Conservation (phyloP, 2,329 filamentous ascomycete species). For the Diaporthe citri region DNA sequence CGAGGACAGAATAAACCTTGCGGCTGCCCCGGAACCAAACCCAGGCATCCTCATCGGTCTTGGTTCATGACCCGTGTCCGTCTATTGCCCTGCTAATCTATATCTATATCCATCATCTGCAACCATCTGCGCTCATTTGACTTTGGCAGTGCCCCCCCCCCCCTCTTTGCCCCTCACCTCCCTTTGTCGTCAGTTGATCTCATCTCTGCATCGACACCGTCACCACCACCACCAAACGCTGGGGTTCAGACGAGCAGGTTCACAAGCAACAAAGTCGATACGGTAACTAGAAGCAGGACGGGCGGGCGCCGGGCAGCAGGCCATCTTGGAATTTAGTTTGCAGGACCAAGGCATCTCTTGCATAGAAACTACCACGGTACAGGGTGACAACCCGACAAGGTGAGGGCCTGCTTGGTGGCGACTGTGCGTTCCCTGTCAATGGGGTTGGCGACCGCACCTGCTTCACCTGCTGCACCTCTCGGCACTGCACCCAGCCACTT, state of each 20-base stretch:
- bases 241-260: not conserved
- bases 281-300: not conserved
- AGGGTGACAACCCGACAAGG: conserved; percentile 22
- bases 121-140: not conserved
- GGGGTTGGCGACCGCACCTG: conserved; percentile 21
- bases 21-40: conserved; percentile 19
- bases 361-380: conserved; percentile 4
- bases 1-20: conserved; percentile 13
- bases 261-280: conserved; percentile 15
- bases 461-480: conserved; percentile 30
- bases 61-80: conserved; percentile 22
- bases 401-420: conserved; percentile 18
- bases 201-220: not conserved
- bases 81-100: not conserved
- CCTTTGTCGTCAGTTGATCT: conserved; percentile 2
- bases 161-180: not conserved
- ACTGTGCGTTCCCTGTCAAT: conserved; percentile 22
- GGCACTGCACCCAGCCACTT: conserved; percentile 32
- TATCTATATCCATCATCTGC: not conserved
- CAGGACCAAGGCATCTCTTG: conserved; percentile 1
- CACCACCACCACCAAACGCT: not conserved
- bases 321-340: conserved; percentile 6
- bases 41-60: conserved; percentile 21
- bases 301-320: not conserved
- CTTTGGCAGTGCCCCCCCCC: not conserved